Percentiles rank a stretch among this genome's conserved stretches.
Conservation (phyloP, 768 basidiomycete genomes). For the Amanita fuliginea region DNA sequence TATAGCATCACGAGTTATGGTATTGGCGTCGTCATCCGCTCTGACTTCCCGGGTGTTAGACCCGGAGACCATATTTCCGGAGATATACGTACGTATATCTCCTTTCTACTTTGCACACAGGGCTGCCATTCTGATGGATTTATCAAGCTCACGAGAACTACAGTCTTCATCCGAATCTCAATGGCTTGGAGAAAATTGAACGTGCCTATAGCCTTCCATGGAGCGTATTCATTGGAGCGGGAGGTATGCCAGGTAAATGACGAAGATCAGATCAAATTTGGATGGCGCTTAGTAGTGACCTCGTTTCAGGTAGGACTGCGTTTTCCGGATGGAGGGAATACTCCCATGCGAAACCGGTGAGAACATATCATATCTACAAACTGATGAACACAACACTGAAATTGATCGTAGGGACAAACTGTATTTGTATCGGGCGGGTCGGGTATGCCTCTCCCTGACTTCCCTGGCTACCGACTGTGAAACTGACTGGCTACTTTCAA, state of each 20-base stretch:
- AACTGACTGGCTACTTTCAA: too few relatives aligned
- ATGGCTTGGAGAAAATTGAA: constrained; percentile 14
- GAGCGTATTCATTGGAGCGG: constrained; percentile 29
- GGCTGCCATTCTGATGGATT: not conserved
- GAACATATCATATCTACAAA: not conserved
- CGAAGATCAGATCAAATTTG: not conserved
- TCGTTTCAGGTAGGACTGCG: constrained; percentile 28
- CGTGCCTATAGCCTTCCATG: constrained; percentile 30
- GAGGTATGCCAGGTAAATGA: constrained; percentile 40
- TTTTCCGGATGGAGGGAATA: constrained; percentile 30
- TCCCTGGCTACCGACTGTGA: not conserved
- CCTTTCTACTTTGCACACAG: too few relatives aligned
- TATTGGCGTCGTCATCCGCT: constrained; percentile 32
- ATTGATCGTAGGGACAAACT: constrained; percentile 22
- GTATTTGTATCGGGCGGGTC: constrained; percentile 31
- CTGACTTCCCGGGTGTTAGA: constrained; percentile 21
- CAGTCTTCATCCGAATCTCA: constrained; percentile 12
- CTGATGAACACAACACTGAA: not conserved
- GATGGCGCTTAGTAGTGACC: not conserved
- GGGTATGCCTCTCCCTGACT: not conserved
- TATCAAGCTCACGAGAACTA: constrained; percentile 25
- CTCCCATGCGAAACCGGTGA: constrained; percentile 25
- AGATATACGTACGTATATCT: constrained; percentile 16
- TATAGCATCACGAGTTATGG: constrained; percentile 22
- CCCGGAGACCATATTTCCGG: constrained; percentile 32